Conservation (phyloP, 2,329 filamentous ascomycete species). For the Cladorrhinum sp. region DNA sequence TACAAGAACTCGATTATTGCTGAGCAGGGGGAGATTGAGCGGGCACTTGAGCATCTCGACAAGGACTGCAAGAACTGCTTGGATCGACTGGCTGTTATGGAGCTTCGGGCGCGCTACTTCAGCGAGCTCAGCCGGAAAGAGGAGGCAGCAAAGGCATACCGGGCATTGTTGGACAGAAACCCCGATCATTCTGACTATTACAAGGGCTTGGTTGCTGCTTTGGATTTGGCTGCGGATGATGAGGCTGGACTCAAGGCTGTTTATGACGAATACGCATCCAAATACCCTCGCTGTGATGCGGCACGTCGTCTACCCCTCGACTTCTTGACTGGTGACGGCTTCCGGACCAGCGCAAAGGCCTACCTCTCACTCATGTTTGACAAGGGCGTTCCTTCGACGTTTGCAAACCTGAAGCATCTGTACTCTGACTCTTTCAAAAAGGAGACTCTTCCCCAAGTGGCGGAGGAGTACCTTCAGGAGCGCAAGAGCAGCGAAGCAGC, state of each 20-base stretch:
- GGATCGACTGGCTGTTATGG: conserved; percentile 81
- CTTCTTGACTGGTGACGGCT: conserved; percentile 79
- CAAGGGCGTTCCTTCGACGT: conserved; percentile 92
- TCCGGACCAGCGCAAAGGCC: conserved; percentile 69
- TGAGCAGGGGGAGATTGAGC: conserved; percentile 77
- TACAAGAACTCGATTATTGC: conserved; percentile 96
- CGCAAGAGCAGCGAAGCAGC: conserved; percentile 39
- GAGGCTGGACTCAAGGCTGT: conserved; percentile 61
- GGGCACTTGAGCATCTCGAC: conserved; percentile 84
- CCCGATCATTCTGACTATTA: conserved; percentile 86
- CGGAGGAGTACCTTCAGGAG: conserved; percentile 71
- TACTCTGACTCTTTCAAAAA: conserved; percentile 79
- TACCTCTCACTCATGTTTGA: conserved; percentile 84
- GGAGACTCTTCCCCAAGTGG: conserved; percentile 69
- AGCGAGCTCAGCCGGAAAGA: conserved; percentile 71
- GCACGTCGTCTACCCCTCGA: conserved; percentile 83
- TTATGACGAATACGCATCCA: conserved; percentile 78
- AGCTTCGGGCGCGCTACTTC: conserved; percentile 81
- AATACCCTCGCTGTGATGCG: conserved; percentile 80
- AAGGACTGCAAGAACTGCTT: conserved; percentile 71
- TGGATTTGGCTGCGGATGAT: conserved; percentile 59
- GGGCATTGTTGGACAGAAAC: conserved; percentile 79
- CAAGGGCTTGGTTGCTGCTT: conserved; percentile 66
- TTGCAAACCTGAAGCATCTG: conserved; percentile 92
- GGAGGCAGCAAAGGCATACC: conserved; percentile 80